phyloP scores from a whole-genome alignment of 202 grass and related monocot species.

The Schoenoplectus triqueter region DNA sequence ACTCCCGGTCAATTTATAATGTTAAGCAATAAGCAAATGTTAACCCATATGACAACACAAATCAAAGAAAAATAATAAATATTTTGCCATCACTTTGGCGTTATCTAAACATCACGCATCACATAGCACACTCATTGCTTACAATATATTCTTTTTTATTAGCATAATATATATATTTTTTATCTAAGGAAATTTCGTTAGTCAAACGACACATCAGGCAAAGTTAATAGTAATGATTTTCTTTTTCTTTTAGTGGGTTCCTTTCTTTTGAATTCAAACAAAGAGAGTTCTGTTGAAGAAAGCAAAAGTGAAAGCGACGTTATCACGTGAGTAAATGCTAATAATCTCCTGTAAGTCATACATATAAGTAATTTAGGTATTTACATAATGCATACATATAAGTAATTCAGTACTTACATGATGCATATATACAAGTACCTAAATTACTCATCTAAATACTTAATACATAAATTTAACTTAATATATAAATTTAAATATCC shows the following conservation, averaged over 20 bases:
- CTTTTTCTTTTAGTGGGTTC: background rate
- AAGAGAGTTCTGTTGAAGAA: background rate
- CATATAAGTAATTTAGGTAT: too few relatives aligned
- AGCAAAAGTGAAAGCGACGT: conserved; percentile 7
- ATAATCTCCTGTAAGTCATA: background rate
- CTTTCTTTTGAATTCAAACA: conserved; percentile 28
- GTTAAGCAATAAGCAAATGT: background rate
- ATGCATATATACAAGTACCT: too few relatives aligned
- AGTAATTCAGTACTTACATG: too few relatives aligned
- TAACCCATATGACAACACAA: background rate
- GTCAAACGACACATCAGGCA: conserved; percentile 7
- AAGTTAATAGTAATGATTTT: conserved; percentile 4
- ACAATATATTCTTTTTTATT: background rate
- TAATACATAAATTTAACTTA: too few relatives aligned
- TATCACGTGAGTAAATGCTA: background rate
- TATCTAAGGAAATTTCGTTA: conserved; percentile 1
- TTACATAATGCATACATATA: too few relatives aligned
- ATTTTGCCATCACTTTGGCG: background rate
- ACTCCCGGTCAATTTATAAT: background rate
- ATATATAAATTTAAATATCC: too few relatives aligned
- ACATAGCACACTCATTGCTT: background rate
- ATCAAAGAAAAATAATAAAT: background rate
- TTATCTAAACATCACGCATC: background rate
- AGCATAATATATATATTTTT: background rate
- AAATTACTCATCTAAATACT: too few relatives aligned